Evolutionary conservation across 2,329 filamentous ascomycete genomes (phyloP).

Genomic region (Fusarium solani-melongenae): DNA sequence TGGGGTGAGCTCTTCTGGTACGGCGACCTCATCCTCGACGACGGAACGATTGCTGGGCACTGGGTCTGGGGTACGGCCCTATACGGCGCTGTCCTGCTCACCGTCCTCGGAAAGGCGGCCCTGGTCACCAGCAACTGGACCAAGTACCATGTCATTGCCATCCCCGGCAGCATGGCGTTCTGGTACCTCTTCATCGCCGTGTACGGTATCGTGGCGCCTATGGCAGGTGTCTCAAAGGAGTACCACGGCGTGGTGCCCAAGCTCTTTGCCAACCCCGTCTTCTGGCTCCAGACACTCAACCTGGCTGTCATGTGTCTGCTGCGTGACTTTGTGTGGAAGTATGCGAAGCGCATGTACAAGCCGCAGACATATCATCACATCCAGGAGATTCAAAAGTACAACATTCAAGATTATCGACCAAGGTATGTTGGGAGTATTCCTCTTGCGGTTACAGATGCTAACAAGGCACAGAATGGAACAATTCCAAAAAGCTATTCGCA

Average conservation of each 20-base stretch:
- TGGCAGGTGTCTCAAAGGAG: slow-evolving; percentile 82
- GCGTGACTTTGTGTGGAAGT: slow-evolving; percentile 96
- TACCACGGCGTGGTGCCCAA: slow-evolving; percentile 86
- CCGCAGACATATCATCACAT: slow-evolving; percentile 98
- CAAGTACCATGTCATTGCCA: slow-evolving; percentile 95
- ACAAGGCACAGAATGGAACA: slow-evolving; percentile 86
- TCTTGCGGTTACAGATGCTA: not conserved
- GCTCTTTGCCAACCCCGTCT: slow-evolving; percentile 83
- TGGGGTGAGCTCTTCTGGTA: slow-evolving; percentile 84
- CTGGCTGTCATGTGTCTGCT: slow-evolving; percentile 85
- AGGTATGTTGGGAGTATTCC: slow-evolving; percentile 66
- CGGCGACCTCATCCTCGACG: slow-evolving; percentile 79
- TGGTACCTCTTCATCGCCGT: slow-evolving; percentile 92
- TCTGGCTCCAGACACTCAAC: slow-evolving; percentile 90
- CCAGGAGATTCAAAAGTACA: slow-evolving; percentile 99
- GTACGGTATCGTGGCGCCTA: slow-evolving; percentile 88
- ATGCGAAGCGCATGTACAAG: slow-evolving; percentile 95
- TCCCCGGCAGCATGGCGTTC: slow-evolving; percentile 90
- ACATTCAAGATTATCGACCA: slow-evolving; percentile 97
- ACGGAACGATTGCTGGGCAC: slow-evolving; percentile 88
- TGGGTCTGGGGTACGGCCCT: slow-evolving; percentile 98
- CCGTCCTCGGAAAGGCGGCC: slow-evolving; percentile 93
- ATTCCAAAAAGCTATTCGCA: slow-evolving; percentile 99
- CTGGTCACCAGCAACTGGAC: slow-evolving; percentile 98
- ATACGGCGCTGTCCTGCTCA: slow-evolving; percentile 93